These are phyloP conservation scores for Phytophthora ohioensis DNA, from an alignment of 352 stramenopile genomes.

Conservation along the genomic window DNA sequence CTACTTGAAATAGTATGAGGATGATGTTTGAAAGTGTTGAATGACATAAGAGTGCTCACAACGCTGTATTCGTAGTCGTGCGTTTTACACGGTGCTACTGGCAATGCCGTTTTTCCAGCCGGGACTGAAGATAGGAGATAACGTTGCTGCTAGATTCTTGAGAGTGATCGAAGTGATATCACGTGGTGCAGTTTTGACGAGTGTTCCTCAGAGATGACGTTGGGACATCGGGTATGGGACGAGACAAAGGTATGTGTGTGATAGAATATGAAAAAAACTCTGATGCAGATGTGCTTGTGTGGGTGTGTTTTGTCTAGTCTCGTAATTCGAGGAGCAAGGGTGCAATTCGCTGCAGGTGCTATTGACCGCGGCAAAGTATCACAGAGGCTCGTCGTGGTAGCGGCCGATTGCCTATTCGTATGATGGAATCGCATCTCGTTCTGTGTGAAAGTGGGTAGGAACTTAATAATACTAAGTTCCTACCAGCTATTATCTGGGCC, in stretches of 20 bases:
- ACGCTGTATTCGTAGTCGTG: conserved; percentile 58
- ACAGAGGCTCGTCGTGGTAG: neutral
- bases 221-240: conserved; percentile 52
- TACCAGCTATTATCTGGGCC: conserved; percentile 47
- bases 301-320: conserved; percentile 40
- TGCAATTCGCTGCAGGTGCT: conserved; percentile 74
- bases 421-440: conserved; percentile 12
- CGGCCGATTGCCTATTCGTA: neutral
- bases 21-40: conserved; percentile 44
- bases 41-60: conserved; percentile 63
- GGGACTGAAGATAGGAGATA: conserved; percentile 1
- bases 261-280: neutral
- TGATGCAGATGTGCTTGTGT: neutral
- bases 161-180: conserved; percentile 62
- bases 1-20: conserved; percentile 56
- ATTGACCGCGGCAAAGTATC: neutral
- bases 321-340: conserved; percentile 55
- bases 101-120: conserved; percentile 50
- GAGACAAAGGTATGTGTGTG: conserved; percentile 50
- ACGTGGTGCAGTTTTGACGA: conserved; percentile 57
- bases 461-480: conserved; percentile 34
- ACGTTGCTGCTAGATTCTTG: conserved; percentile 37
- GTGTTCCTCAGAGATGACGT: conserved; percentile 41
- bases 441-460: conserved; percentile 48
- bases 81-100: conserved; percentile 59